Conservation (phyloP, 139 green algal genomes). For the Picochlorum sp. region DNA sequence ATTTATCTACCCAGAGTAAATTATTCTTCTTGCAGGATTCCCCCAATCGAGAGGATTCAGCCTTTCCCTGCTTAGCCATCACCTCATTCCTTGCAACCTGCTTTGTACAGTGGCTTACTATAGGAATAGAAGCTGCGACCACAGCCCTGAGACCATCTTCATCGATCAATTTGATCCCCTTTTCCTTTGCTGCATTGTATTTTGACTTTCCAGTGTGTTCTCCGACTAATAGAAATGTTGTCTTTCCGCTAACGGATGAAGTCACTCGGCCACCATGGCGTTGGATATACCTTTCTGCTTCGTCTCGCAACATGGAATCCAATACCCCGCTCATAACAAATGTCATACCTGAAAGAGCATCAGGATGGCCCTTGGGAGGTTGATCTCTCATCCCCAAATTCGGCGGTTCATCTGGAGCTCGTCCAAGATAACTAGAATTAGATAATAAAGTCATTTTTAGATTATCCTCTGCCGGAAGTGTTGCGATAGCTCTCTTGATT, state of each 20-base stretch:
- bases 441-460: slow-evolving; percentile 10
- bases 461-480: slow-evolving; percentile 8
- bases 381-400: slow-evolving; percentile 29
- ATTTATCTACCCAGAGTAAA: slow-evolving; percentile 89
- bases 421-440: background rate
- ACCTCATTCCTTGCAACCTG: background rate
- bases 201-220: slow-evolving; percentile 53
- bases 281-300: slow-evolving; percentile 76
- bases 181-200: slow-evolving; percentile 34
- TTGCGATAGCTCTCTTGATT: too few species aligned
- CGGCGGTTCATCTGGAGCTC: slow-evolving; percentile 19
- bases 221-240: slow-evolving; percentile 73
- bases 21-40: background rate
- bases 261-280: slow-evolving; percentile 69
- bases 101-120: slow-evolving; percentile 1
- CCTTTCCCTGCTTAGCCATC: background rate
- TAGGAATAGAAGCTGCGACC: slow-evolving; percentile 34
- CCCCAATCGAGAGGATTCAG: background rate
- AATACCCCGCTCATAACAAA: slow-evolving; percentile 86
- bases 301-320: slow-evolving; percentile 60
- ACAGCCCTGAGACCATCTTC: slow-evolving; percentile 77
- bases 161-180: slow-evolving; percentile 60
- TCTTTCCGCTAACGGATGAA: slow-evolving; percentile 67
- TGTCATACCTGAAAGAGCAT: slow-evolving; percentile 70
- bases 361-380: slow-evolving; percentile 59